These are phyloP conservation scores for Schrenkiella parvula DNA, from an alignment of 345 rosid species.

Conservation along the genomic window DNA sequence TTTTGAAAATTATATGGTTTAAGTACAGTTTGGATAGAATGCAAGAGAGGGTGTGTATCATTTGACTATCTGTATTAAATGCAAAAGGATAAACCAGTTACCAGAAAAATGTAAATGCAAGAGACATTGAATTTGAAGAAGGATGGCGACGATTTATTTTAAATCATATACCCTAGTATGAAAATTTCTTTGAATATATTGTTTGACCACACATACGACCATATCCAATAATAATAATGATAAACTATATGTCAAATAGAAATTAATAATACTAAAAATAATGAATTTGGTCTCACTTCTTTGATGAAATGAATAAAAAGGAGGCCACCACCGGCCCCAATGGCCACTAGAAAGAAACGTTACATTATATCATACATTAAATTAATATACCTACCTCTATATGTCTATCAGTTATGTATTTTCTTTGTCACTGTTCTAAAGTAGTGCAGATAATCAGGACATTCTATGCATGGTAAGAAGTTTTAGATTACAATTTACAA, in stretches of 20 bases:
- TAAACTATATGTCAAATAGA: constrained; percentile 4
- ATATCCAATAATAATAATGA: background rate
- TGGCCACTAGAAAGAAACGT: constrained; percentile 21
- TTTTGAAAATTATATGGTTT: no score
- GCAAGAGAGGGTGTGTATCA: background rate
- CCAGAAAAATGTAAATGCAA: background rate
- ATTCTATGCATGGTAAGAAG: background rate
- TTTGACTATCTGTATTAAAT: constrained; percentile 1
- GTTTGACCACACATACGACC: background rate
- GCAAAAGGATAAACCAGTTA: constrained; percentile 1
- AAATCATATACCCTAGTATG: background rate
- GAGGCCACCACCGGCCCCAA: constrained; percentile 23
- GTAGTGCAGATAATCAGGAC: background rate
- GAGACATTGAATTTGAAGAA: constrained; percentile 19
- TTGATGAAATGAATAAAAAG: constrained; percentile 11
- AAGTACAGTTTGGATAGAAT: background rate
- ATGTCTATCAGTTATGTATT: background rate
- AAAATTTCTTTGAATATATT: background rate
- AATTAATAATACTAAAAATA: background rate
- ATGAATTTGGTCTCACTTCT: constrained; percentile 4
- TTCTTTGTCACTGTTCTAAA: background rate
- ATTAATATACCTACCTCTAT: background rate
- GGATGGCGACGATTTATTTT: background rate
- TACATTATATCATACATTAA: constrained; percentile 3
- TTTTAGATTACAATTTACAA: background rate